Evolutionary conservation across 148 eudicot genomes (phyloP).

Genomic region (Cornus florida): DNA sequence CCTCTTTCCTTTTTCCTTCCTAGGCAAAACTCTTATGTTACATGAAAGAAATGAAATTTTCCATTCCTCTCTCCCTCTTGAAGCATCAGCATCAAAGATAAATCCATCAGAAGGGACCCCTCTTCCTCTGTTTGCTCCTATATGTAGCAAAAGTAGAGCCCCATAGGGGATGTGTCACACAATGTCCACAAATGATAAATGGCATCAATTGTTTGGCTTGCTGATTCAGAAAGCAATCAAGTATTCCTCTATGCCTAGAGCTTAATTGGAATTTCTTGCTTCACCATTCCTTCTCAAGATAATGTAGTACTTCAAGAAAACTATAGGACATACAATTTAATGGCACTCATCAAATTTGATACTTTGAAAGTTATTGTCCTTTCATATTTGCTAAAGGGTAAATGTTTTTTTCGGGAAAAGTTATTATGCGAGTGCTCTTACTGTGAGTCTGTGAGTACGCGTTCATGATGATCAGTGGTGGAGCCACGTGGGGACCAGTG

Average conservation of each 20-base stretch:
- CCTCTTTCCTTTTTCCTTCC: background rate
- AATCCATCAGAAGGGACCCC: slow-evolving; percentile 2
- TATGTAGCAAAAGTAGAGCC: slow-evolving; percentile 19
- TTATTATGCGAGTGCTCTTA: no score
- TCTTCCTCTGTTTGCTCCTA: slow-evolving; percentile 14
- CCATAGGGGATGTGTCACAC: background rate
- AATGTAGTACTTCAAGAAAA: slow-evolving; percentile 13
- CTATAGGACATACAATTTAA: background rate
- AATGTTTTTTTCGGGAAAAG: background rate
- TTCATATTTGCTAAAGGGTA: background rate
- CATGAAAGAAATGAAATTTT: background rate
- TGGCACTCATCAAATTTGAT: background rate
- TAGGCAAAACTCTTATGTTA: background rate
- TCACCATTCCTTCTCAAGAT: background rate
- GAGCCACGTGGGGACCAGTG: no score
- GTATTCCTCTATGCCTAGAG: background rate
- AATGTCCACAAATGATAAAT: background rate
- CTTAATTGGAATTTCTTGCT: slow-evolving; percentile 2
- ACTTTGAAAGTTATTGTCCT: background rate
- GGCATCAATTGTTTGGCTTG: background rate
- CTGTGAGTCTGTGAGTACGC: no score
- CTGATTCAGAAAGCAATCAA: background rate
- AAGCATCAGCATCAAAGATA: no score
- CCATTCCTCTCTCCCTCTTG: background rate
- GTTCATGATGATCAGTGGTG: no score